Conservation (phyloP, 176 grass and related monocot species). For the Panicum miliaceum region DNA sequence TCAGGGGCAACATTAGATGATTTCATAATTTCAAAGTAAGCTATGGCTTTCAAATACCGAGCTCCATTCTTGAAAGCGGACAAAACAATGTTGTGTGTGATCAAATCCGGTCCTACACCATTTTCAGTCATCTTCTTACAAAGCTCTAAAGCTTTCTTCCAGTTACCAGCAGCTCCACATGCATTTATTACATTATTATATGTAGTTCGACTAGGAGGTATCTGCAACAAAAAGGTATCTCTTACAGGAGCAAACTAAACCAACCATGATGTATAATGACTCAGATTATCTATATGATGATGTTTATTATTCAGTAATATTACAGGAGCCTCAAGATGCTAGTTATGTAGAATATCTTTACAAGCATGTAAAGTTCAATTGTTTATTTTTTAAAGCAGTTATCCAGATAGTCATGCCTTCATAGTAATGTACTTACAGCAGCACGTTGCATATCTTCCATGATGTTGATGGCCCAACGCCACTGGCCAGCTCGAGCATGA, state of each 20-base stretch:
- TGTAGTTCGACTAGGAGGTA: constrained; percentile 78
- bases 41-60: constrained; percentile 77
- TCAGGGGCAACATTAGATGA: constrained; percentile 65
- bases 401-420: neutral
- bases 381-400: neutral
- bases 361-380: constrained; percentile 21
- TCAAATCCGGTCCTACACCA: constrained; percentile 93
- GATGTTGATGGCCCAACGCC: constrained; percentile 95
- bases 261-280: constrained; percentile 12
- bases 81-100: constrained; percentile 97
- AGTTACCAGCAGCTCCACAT: constrained; percentile 84
- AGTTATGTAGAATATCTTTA: constrained; percentile 21
- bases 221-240: constrained; percentile 50
- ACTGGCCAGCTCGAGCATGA: constrained; percentile 90
- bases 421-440: constrained; percentile 66
- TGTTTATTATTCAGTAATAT: constrained; percentile 12
- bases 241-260: constrained; percentile 22
- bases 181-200: constrained; percentile 99
- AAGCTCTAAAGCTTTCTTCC: constrained; percentile 91
- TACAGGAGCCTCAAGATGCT: constrained; percentile 1
- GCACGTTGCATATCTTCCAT: constrained; percentile 98
- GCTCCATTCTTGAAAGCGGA: constrained; percentile 88
- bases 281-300: neutral
- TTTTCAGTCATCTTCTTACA: constrained; percentile 98
- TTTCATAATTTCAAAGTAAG: constrained; percentile 96